Evolutionary conservation across 768 basidiomycete species (phyloP), one percentile per base, ranked within the genome.

Genomic region (Mycena epipterygia): DNA sequence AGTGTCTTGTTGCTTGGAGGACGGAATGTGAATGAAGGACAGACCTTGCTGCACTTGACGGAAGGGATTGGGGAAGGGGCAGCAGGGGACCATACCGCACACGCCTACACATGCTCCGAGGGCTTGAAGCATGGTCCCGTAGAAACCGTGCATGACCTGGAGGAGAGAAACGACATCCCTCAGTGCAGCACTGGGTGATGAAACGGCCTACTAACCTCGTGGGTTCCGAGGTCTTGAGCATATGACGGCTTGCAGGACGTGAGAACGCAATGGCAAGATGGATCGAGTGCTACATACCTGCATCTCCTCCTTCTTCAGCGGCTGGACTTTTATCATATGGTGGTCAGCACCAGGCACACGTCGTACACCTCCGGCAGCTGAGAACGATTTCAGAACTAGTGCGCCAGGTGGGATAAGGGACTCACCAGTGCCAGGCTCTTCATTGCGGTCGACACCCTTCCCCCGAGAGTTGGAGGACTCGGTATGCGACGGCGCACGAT

Each of bases 11-110:
- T 48, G 11, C 4, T 6, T 44, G 42, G 19, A 12, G 14, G 19
- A 19, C 11, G 42, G 11, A 12, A 55, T 33, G 53, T 2, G 21
- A 19, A 23, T 49, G 72, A 48, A 42, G 63, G 51, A 68, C 41
- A 23, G 32, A 90, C 94, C 95, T 86, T 97, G 95, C 51, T 92
- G 85, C 65, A 98, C 95, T 57, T 93, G 89, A 62, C 89, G 87
- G 91, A 92, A 95, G 25, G 94, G 93, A 81, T 97, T 95, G 37
- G 94, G 95, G 78, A 80, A 89, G 12, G 94, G 93, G 83, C 91
- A 94, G 77, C 95, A 95, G 2, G 96, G 95, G 74, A 95, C 76
- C 46, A 94, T 92, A 51, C 95, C 95, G 61, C 79, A 76, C 61
- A 91, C 82, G 32, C 95, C 96, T 70, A 95, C 80, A 74, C 86